phyloP scores from a whole-genome alignment of 352 stramenopile species.

The Phytophthora pinifolia region DNA sequence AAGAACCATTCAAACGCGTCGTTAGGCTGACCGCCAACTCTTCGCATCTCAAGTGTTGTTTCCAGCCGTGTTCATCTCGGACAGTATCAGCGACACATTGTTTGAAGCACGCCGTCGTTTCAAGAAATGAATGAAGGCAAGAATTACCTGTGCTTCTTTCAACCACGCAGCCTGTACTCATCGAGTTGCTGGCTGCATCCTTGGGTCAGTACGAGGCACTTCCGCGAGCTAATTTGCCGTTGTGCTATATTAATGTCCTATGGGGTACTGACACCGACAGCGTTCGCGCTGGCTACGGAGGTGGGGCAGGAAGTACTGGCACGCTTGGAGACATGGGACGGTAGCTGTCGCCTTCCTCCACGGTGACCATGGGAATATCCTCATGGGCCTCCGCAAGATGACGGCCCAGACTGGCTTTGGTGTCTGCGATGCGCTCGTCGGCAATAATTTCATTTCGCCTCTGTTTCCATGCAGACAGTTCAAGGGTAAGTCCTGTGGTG shows the following conservation, averaged over 20 bases:
- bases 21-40: no score
- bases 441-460: constrained; percentile 53
- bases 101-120: no score
- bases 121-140: no score
- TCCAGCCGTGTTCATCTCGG: no score
- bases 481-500: constrained; percentile 35
- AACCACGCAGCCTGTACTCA: no score
- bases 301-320: constrained; percentile 19
- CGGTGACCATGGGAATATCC: constrained; percentile 25
- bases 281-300: constrained; percentile 14
- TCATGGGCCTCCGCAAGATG: constrained; percentile 12
- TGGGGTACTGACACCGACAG: background rate
- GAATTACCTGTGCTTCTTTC: no score
- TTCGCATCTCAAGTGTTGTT: no score
- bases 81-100: no score
- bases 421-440: constrained; percentile 43
- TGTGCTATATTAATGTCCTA: constrained; percentile 5
- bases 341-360: constrained; percentile 48
- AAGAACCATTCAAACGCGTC: no score
- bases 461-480: constrained; percentile 56
- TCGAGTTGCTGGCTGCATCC: no score
- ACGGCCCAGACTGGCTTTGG: constrained; percentile 21
- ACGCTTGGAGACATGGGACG: constrained; percentile 43
- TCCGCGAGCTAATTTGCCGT: no score
- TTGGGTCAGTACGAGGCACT: no score